A percentile compares a stretch with the other conserved stretches of the same genome.
These are phyloP conservation scores for Neoboletus brunneissimus DNA, from an alignment of 768 basidiomycete genomes.

Conservation along the genomic window DNA sequence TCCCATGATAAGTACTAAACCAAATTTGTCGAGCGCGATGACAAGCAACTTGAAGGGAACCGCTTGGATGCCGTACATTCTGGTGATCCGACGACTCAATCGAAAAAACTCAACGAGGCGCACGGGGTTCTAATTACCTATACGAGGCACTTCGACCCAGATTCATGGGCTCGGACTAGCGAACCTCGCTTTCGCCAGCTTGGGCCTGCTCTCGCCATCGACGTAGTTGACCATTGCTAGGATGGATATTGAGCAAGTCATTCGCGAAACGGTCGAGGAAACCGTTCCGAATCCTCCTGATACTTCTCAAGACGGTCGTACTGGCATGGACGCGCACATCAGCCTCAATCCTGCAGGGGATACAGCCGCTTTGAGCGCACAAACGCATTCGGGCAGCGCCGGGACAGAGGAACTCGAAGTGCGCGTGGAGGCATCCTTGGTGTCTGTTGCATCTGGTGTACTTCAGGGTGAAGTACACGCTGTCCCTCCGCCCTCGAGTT, in stretches of 20 bases:
- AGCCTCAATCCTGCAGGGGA: neutral
- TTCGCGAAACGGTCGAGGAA: neutral
- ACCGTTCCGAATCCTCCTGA: neutral
- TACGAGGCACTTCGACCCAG: neutral
- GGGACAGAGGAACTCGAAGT: neutral
- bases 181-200: neutral
- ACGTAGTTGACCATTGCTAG: neutral
- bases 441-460: neutral
- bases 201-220: neutral
- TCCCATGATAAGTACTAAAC: neutral
- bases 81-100: neutral
- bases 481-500: neutral
- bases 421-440: neutral
- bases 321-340: neutral
- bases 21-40: neutral
- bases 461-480: neutral
- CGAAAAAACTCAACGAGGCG: neutral
- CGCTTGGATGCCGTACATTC: conserved; percentile 13
- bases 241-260: conserved; percentile 4
- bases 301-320: neutral
- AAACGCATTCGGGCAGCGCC: neutral
- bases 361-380: neutral
- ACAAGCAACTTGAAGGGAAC: neutral
- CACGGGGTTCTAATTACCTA: conserved; percentile 2
- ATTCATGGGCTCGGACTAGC: neutral